A percentile compares a stretch with the other conserved stretches of the same genome.
Evolutionary conservation across 2,329 filamentous ascomycete species (phyloP).

Genomic region (Botrytis pseudocinerea): DNA sequence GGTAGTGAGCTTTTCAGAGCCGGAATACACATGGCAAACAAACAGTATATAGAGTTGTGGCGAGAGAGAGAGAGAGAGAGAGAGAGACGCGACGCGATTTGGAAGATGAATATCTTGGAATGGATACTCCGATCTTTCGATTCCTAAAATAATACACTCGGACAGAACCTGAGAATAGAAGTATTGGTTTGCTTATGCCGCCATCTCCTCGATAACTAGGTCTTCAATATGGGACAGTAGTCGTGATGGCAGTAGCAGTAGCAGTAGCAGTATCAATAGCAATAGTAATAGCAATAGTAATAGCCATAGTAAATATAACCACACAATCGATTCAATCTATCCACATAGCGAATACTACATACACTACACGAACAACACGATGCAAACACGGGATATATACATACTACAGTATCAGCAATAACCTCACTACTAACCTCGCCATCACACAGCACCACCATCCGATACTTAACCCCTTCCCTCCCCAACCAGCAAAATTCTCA

Average conservation of each 20-base stretch:
- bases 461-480: too few relatives aligned
- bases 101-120: background rate
- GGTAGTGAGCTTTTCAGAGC: background rate
- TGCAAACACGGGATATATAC: too few relatives aligned
- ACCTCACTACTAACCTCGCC: too few relatives aligned
- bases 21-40: background rate
- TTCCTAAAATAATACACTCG: background rate
- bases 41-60: background rate
- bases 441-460: background rate
- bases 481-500: too few relatives aligned
- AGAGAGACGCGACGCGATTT: background rate
- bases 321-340: too few relatives aligned
- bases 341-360: too few relatives aligned
- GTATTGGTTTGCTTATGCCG: background rate
- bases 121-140: background rate
- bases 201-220: background rate
- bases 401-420: too few relatives aligned
- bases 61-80: background rate
- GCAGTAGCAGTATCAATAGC: too few relatives aligned
- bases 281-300: too few relatives aligned
- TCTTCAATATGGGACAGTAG: background rate
- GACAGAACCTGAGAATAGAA: background rate
- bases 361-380: too few relatives aligned
- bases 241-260: too few relatives aligned
- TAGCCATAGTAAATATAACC: too few relatives aligned